Base-by-base conservation (phyloP, 371 early-diverging fungal genomes). In the Dichotomocladium elegans region DNA sequence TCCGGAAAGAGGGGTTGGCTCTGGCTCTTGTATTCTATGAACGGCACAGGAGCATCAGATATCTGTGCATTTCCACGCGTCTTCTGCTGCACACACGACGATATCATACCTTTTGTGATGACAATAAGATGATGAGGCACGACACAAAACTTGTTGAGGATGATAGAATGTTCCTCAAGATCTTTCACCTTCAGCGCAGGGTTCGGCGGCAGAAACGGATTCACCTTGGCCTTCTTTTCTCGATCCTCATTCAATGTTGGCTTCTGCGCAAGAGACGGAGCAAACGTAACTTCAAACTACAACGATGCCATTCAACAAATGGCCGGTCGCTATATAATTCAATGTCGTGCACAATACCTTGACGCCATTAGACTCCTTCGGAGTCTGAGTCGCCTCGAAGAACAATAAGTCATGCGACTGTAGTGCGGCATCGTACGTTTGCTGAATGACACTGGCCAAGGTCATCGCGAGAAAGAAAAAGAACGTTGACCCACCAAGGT, bases 131-230 rank as follows among this genome's bases (percentile, higher is more conserved):
- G 92, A 10, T 77, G 64, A 19, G 85, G 80, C 10, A 83, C 76
- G 33, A 89, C 71, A 41, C 86, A 77, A 59, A 79, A 92, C 63
- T 92, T 92, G 78, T 92, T 92, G 41, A 89, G 66, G 6, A 91
- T 53, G 33, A 89, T 45, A 47, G 74, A 63, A 55, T 89, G 83
- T 9, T 74, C 57, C 11, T 80, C 76, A 8, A 70, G 51, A 35
- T 84, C 82, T 21, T 71, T 53, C 1, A 92, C 81, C 22, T 61
- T 70, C 30, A 90, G 70, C 1, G 70, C 70, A 15, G 83, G 84
- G 41, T 77, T 68, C 22, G 87, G 86, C 14, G 85, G 81, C 45
- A 86, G 53, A 57, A 90, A 92, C 3, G 92, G 92, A 50, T 87
- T 80, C 24, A 57, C 35, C 42, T 68, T 73, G 42, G 64, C 58